These are phyloP conservation scores for Biscogniauxia marginata DNA, from an alignment of 2,329 filamentous ascomycete genomes.

Conservation along the genomic window DNA sequence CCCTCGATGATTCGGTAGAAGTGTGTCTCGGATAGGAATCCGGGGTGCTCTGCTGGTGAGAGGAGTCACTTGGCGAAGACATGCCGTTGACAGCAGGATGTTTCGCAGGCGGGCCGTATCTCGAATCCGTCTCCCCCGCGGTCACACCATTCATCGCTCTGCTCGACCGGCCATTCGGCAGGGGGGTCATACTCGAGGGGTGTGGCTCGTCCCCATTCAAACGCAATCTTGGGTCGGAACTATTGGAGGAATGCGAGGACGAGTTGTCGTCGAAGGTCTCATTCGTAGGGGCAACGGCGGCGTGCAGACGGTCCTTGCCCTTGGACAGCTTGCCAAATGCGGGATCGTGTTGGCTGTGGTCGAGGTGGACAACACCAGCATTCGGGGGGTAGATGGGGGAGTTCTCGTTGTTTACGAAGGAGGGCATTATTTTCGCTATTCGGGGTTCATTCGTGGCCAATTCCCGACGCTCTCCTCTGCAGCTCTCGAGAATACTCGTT, in stretches of 20 bases:
- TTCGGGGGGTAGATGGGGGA: slow-evolving; percentile 30
- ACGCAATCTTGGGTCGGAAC: slow-evolving; percentile 45
- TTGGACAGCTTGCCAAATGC: slow-evolving; percentile 28
- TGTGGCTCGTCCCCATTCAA: slow-evolving; percentile 43
- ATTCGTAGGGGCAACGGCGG: slow-evolving; percentile 40
- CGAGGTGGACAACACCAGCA: slow-evolving; percentile 31
- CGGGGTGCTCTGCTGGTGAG: slow-evolving; percentile 28
- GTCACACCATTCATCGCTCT: slow-evolving; percentile 33
- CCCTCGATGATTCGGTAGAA: slow-evolving; percentile 35
- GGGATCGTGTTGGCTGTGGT: slow-evolving; percentile 27
- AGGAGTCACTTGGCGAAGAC: slow-evolving; percentile 10
- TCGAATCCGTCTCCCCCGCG: slow-evolving; percentile 36
- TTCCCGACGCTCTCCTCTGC: neutral
- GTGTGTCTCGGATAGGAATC: slow-evolving; percentile 32
- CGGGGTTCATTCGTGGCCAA: slow-evolving; percentile 8
- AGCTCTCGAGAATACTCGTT: too few species aligned
- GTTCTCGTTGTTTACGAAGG: slow-evolving; percentile 48
- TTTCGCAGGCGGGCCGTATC: slow-evolving; percentile 27
- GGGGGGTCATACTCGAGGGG: slow-evolving; percentile 56
- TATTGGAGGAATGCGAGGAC: slow-evolving; percentile 52
- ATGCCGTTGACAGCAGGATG: slow-evolving; percentile 14
- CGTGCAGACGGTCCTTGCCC: slow-evolving; percentile 33
- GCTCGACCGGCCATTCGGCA: slow-evolving; percentile 54
- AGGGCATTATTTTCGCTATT: slow-evolving; percentile 47
- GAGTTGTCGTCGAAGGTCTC: slow-evolving; percentile 54